A percentile compares a stretch with the other conserved stretches of the same genome.
These are phyloP conservation scores for Phascolomyces articulosus DNA, from an alignment of 371 early-diverging fungal species.

Conservation along the genomic window DNA sequence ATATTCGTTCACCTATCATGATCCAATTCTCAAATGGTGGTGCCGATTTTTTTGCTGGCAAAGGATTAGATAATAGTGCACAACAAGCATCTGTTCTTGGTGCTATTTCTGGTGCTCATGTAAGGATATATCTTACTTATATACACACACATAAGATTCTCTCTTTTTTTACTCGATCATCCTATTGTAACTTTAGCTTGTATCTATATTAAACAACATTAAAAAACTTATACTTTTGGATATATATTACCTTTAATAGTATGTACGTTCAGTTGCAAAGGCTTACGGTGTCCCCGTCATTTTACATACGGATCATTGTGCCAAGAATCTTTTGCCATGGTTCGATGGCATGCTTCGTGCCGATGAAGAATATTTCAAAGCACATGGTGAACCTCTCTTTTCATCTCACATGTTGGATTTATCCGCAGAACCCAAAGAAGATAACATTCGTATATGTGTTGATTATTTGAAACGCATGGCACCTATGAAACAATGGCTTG, in stretches of 20 bases:
- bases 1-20: constrained; percentile 86
- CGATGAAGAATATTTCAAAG: constrained; percentile 88
- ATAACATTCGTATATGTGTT: constrained; percentile 85
- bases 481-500: constrained; percentile 79
- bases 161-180: too few species aligned
- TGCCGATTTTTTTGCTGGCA: constrained; percentile 86
- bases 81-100: constrained; percentile 88
- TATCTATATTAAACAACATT: too few species aligned
- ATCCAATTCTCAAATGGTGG: constrained; percentile 94
- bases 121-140: constrained; percentile 11
- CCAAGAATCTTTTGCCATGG: constrained; percentile 92
- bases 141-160: too few species aligned
- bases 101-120: constrained; percentile 87
- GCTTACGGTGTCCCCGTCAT: constrained; percentile 89
- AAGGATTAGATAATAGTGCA: constrained; percentile 84
- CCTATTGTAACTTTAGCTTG: too few species aligned
- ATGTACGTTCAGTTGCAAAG: constrained; percentile 84
- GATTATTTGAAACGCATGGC: constrained; percentile 89
- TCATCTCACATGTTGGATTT: constrained; percentile 96
- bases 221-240: too few species aligned
- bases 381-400: constrained; percentile 90
- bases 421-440: constrained; percentile 85
- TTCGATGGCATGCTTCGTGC: constrained; percentile 90
- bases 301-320: constrained; percentile 93
- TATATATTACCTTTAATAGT: constrained; percentile 24